Base-by-base conservation (phyloP, 2,329 filamentous ascomycete species). In the Trichoderma sp. region DNA sequence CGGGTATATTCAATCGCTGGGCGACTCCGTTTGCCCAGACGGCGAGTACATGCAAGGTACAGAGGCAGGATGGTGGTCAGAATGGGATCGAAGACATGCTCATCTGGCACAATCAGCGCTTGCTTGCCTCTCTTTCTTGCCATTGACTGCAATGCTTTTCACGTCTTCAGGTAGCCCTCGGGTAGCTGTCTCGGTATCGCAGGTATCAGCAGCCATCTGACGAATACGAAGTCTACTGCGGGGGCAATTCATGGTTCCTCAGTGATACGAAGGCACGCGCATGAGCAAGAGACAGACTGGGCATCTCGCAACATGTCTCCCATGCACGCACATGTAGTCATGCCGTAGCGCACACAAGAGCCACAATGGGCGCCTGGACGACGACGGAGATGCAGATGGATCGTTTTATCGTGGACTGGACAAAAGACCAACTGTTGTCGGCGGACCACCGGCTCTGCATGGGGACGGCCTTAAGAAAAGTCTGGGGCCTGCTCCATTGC, bases 161-260 rank as follows among this genome's bases (percentile, higher is more conserved):
- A 53, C 34, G 34, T 51, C 43, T 32, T 34, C 26, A 66, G 15
- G 70, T 62, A 67, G 62, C 21, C 18, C 8, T 61, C 51, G 47
- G 53, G 70, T 67, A 71, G 53, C 21, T 12, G 56, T 67, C 32
- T 61, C 28, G 56, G 70, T 60, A 62, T 62, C 56, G 63, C 63
- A 63, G 65, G 71, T 63, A 69, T 56, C 32, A 57, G 62, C 28
- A 28, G 64, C 71, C 47, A 58, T 57, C 64, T 72, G 71, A 68
- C 64, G 71, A 72, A 72, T 72, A 72, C 71, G 71, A 72, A 72
- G 71, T 72, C 71, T 72, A 68, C 71, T 72, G 71, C 71, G 71
- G 71, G 71, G 71, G 28, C 71, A 56, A 47, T 69, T 53, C 57
- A 68, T 72, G 71, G 71, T 72, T 72, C 64, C 51, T 68, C 63